phyloP scores from a whole-genome alignment of 1,284 basidiomycete species.

The Gastroboletus turbinatus region DNA sequence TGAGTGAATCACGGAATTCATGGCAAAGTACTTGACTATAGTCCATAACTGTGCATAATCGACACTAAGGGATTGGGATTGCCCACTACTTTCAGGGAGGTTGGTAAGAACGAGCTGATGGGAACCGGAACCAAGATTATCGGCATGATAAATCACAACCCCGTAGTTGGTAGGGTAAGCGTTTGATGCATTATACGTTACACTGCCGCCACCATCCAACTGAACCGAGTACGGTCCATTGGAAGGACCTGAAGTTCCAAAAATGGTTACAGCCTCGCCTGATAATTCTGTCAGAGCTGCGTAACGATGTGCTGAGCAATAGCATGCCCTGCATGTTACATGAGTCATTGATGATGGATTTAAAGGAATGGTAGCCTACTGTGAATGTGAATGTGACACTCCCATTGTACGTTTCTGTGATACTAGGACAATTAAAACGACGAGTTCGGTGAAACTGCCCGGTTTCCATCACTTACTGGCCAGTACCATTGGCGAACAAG shows the following conservation, averaged over 20 bases:
- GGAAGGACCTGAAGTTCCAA: constrained; percentile 28
- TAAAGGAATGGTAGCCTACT: constrained; percentile 18
- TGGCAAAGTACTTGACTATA: constrained; percentile 3
- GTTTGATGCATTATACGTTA: constrained; percentile 28
- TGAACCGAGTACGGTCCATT: constrained; percentile 31
- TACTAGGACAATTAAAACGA: constrained; percentile 13
- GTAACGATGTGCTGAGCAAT: background rate
- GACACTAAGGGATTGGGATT: constrained; percentile 22
- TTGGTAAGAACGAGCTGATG: constrained; percentile 31
- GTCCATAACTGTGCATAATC: constrained; percentile 29
- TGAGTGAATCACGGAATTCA: background rate
- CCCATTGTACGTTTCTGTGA: constrained; percentile 27
- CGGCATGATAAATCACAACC: constrained; percentile 30
- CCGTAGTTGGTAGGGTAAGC: constrained; percentile 26
- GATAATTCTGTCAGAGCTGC: constrained; percentile 2
- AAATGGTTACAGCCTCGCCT: constrained; percentile 32
- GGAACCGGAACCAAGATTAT: constrained; percentile 33
- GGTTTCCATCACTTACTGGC: constrained; percentile 32
- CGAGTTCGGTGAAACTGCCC: background rate
- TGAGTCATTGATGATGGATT: constrained; percentile 1
- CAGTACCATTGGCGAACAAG: constrained; percentile 30
- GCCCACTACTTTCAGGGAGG: constrained; percentile 18
- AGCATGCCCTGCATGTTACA: constrained; percentile 23
- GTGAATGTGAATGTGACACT: constrained; percentile 32
- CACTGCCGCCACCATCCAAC: constrained; percentile 20